Conservation (phyloP, 129 eudicot species). For the Pseudognaphalium luteoalbum region DNA sequence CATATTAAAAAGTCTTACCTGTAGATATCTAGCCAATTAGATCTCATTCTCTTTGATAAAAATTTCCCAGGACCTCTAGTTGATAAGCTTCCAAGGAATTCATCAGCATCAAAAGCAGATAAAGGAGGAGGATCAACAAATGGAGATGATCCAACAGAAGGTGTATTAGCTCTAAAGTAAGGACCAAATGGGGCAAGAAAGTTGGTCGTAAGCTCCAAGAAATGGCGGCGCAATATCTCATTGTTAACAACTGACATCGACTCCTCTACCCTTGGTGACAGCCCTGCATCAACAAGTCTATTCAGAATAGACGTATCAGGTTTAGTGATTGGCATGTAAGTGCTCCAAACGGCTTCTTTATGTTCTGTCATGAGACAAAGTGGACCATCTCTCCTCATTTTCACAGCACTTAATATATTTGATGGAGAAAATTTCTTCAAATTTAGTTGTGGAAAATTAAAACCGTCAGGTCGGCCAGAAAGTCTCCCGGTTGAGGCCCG, state of each 20-base stretch:
- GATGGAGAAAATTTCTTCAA: constrained; percentile 83
- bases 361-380: constrained; percentile 94
- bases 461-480: constrained; percentile 53
- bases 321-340: constrained; percentile 70
- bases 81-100: constrained; percentile 67
- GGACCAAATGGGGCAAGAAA: constrained; percentile 97
- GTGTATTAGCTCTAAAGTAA: constrained; percentile 72
- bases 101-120: constrained; percentile 68
- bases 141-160: constrained; percentile 89
- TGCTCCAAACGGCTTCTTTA: constrained; percentile 88
- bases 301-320: constrained; percentile 93
- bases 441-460: constrained; percentile 53
- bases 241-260: constrained; percentile 98
- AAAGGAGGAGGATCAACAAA: constrained; percentile 93
- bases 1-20: constrained; percentile 42
- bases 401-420: constrained; percentile 76
- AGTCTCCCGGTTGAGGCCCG: constrained; percentile 50
- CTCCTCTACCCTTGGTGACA: constrained; percentile 94
- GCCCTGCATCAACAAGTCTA: constrained; percentile 93
- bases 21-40: constrained; percentile 96
- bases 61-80: constrained; percentile 97
- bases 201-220: constrained; percentile 92
- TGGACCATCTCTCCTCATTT: constrained; percentile 87
- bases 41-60: constrained; percentile 78
- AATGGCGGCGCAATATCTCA: constrained; percentile 91